phyloP scores from a whole-genome alignment of 768 basidiomycete species.

The Termitomyces sp. region DNA sequence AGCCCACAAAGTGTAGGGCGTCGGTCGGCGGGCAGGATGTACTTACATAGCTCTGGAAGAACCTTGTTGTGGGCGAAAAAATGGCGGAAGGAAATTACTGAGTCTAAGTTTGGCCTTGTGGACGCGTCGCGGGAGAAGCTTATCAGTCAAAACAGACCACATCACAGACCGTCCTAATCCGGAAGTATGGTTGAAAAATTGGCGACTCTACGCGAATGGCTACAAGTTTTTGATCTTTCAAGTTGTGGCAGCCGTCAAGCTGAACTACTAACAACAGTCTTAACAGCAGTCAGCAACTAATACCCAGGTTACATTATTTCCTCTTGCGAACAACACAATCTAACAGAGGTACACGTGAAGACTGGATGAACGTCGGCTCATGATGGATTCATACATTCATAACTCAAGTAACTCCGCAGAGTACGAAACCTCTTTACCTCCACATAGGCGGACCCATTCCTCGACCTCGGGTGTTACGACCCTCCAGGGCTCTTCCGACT shows the following conservation, averaged over 20 bases:
- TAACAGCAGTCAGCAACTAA: not conserved
- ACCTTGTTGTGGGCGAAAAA: no score
- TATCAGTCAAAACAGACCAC: conserved; percentile 9
- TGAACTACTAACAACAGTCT: not conserved
- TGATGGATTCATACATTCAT: conserved; percentile 62
- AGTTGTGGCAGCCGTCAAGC: conserved; percentile 11
- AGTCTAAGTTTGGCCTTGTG: not conserved
- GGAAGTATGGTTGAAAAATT: conserved; percentile 10
- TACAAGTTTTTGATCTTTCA: not conserved
- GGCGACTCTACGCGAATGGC: conserved; percentile 2
- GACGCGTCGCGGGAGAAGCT: conserved; percentile 11
- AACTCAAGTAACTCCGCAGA: conserved; percentile 45
- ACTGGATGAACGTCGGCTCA: conserved; percentile 25
- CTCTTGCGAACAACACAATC: not conserved
- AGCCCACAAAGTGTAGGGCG: no score
- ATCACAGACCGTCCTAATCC: conserved; percentile 9
- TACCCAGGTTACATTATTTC: not conserved
- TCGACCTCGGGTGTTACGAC: conserved; percentile 33
- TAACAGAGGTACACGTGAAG: conserved; percentile 11
- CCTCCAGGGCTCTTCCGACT: conserved; percentile 32
- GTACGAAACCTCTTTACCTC: conserved; percentile 25
- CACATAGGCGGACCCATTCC: conserved; percentile 41
- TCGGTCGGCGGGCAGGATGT: not conserved
- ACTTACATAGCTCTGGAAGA: no score
- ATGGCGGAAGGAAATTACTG: no score